Evolutionary conservation across 2,329 filamentous ascomycete genomes (phyloP), one percentile per base, ranked within the genome.

Genomic region (Fusarium paranaense): DNA sequence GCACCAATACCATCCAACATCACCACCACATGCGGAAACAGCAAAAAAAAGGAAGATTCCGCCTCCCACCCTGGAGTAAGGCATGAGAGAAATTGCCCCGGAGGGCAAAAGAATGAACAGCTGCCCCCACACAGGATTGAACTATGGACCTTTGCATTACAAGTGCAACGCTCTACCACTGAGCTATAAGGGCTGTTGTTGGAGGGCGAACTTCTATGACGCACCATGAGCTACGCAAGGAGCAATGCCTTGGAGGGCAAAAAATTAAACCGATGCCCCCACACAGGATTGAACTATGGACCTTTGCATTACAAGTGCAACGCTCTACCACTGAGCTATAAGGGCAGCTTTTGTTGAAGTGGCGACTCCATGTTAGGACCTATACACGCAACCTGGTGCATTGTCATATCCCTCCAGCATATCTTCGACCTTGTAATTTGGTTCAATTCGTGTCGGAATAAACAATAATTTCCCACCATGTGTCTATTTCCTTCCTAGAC

Each of bases 271-370:
- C 13, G 37, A 18, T 74, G 72, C 72, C 72, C 70, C 72, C 72
- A 69, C 72, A 74, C 72, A 59, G 72, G 69, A 71, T 74, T 74
- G 72, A 74, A 74, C 71, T 62, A 74, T 74, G 71, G 71, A 74
- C 71, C 71, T 74, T 74, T 67, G 71, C 71, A 73, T 73, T 73
- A 73, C 71, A 73, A 73, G 71, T 74, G 71, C 71, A 68, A 74
- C 71, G 71, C 71, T 74, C 67, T 74, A 74, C 71, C 71, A 71
- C 71, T 74, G 71, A 74, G 71, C 71, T 74, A 74, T 72, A 57
- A 73, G 47, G 66, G 70, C 70, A 60, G 25, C 57, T 13, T 14
- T 37, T 52, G 7, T 52, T 37, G 20, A n/a, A 11, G 33, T 63
- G 25, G 47, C 33, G 25, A 27, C 16, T 42, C 32, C 25, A 66